Evolutionary conservation across 2,329 filamentous ascomycete genomes (phyloP).

Genomic region (Trichoderma afroharzianum): DNA sequence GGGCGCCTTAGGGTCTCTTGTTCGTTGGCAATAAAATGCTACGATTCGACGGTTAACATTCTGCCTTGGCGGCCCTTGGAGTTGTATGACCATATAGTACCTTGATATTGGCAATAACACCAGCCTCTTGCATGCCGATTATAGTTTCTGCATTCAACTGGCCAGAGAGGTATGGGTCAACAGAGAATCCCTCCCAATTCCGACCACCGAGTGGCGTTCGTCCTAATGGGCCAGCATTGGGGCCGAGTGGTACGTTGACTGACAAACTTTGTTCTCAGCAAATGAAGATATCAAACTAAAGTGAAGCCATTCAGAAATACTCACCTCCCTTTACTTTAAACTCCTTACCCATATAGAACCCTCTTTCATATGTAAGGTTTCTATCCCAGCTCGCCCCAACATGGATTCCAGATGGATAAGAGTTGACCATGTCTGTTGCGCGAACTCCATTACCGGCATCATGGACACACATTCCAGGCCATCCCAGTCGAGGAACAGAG

Average conservation of each 20-base stretch:
- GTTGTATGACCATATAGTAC: conserved; percentile 23
- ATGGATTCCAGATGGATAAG: conserved; percentile 47
- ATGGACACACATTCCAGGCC: conserved; percentile 47
- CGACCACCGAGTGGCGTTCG: conserved; percentile 67
- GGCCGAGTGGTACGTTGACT: conserved; percentile 67
- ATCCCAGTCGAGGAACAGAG: conserved; percentile 41
- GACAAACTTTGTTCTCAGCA: not conserved
- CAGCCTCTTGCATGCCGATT: conserved; percentile 70
- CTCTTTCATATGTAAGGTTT: conserved; percentile 49
- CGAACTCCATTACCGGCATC: conserved; percentile 49
- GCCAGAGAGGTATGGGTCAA: conserved; percentile 69
- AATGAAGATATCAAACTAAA: not conserved
- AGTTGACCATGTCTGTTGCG: conserved; percentile 46
- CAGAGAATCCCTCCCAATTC: conserved; percentile 72
- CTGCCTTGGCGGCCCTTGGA: too few relatives aligned
- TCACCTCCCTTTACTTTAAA: conserved; percentile 51
- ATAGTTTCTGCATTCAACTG: conserved; percentile 68
- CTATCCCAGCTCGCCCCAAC: conserved; percentile 52
- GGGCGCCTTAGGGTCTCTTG: conserved; percentile 50
- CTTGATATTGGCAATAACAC: conserved; percentile 74
- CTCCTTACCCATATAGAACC: conserved; percentile 52
- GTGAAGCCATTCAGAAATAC: conserved; percentile 35
- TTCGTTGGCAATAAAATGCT: conserved; percentile 59
- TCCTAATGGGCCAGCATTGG: conserved; percentile 67
- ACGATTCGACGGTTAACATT: not conserved